Evolutionary conservation across 1,284 basidiomycete species (phyloP).

Genomic region (Wallemia mellicola): DNA sequence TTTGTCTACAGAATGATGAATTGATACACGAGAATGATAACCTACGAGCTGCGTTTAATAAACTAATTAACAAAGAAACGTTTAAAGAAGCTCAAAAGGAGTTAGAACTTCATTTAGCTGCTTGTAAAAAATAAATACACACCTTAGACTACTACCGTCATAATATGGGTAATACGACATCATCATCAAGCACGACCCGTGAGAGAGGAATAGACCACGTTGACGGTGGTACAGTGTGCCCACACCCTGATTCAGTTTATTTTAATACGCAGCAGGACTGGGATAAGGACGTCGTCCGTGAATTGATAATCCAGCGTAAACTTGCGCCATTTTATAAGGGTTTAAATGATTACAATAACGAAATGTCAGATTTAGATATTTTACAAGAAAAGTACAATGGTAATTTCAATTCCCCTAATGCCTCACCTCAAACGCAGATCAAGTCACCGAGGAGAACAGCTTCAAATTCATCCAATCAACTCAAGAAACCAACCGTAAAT

Average conservation of each 20-base stretch:
- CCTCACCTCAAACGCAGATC: constrained; percentile 13
- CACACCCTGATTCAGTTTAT: constrained; percentile 70
- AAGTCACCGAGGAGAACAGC: constrained; percentile 10
- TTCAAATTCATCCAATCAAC: constrained; percentile 10
- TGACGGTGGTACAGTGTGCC: constrained; percentile 38
- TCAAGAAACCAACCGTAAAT: constrained; percentile 26
- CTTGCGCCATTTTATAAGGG: constrained; percentile 89
- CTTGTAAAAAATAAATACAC: neutral
- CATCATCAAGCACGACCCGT: constrained; percentile 22
- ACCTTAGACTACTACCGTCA: neutral
- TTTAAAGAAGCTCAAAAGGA: neutral
- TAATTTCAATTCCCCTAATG: constrained; percentile 12
- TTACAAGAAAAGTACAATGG: constrained; percentile 14
- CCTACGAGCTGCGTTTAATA: neutral
- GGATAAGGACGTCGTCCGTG: constrained; percentile 56
- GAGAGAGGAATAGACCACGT: constrained; percentile 45
- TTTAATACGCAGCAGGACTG: constrained; percentile 34
- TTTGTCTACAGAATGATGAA: too few relatives aligned
- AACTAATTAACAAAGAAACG: neutral
- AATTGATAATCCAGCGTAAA: constrained; percentile 55
- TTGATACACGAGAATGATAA: neutral
- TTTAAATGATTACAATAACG: constrained; percentile 65
- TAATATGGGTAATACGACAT: neutral
- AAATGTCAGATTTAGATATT: constrained; percentile 57
- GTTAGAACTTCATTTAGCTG: neutral